phyloP scores from a whole-genome alignment of 495 filamentous ascomycete species.

The Schizothecium vesticola region DNA sequence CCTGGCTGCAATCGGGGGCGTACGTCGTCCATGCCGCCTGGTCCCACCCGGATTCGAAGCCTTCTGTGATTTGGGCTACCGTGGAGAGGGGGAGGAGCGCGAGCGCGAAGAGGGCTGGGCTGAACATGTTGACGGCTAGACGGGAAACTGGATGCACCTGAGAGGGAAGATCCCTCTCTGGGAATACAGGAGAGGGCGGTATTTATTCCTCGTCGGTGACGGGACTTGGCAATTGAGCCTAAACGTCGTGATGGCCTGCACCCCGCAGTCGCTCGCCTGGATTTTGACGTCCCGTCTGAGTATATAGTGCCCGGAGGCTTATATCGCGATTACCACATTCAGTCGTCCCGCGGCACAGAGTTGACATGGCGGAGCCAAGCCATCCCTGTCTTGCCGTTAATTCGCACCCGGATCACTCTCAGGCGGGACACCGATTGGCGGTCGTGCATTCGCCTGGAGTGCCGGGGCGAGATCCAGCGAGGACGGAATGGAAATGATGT shows the following conservation, averaged over 20 bases:
- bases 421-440: background rate
- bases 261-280: background rate
- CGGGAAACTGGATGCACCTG: background rate
- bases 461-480: background rate
- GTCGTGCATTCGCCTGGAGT: background rate
- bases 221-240: background rate
- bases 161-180: background rate
- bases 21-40: conserved; percentile 50
- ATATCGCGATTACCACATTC: background rate
- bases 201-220: background rate
- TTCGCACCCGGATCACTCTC: background rate
- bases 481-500: background rate
- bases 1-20: conserved; percentile 52
- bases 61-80: conserved; percentile 44
- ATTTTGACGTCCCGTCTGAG: background rate
- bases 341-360: background rate
- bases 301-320: background rate
- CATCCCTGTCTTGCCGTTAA: background rate
- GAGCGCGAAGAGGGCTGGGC: conserved; percentile 42
- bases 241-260: background rate
- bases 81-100: conserved; percentile 35
- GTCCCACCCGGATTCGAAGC: conserved; percentile 52
- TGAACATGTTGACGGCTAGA: conserved; percentile 35
- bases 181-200: background rate
- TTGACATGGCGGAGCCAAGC: background rate